A percentile compares a stretch with the other conserved stretches of the same genome.
Conservation (phyloP, 163 green algal species). For the Scenedesmus sp. region DNA sequence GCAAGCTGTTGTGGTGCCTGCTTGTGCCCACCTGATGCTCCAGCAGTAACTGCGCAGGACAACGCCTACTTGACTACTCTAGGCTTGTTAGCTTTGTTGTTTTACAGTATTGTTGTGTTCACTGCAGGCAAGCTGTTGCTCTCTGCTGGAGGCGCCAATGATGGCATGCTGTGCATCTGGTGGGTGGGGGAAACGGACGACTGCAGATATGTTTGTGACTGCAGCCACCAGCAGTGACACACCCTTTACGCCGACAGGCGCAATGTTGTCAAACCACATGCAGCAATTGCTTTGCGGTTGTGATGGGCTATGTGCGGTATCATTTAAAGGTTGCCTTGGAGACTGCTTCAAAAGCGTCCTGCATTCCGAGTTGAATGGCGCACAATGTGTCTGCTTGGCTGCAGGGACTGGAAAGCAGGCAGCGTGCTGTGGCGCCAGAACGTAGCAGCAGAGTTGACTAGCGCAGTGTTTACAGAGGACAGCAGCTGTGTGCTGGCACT, state of each 20-base stretch:
- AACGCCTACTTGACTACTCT: background rate
- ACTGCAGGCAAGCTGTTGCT: constrained; percentile 60
- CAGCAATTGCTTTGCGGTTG: too few relatives aligned
- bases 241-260: too few relatives aligned
- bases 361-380: too few relatives aligned
- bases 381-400: background rate
- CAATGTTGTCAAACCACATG: too few relatives aligned
- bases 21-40: background rate
- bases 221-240: background rate
- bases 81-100: background rate
- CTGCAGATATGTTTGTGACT: background rate
- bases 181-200: background rate
- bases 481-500: constrained; percentile 53
- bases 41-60: background rate
- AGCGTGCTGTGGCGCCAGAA: constrained; percentile 49
- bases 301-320: too few relatives aligned
- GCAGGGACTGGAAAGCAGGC: constrained; percentile 63
- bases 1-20: background rate
- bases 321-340: too few relatives aligned
- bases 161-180: constrained; percentile 61
- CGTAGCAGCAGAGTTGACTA: constrained; percentile 37
- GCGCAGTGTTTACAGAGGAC: constrained; percentile 59
- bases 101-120: background rate
- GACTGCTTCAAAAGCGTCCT: too few relatives aligned
- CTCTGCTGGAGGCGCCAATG: constrained; percentile 49